Base-by-base conservation (phyloP, 495 filamentous ascomycete genomes). In the Pseudoneurospora amorphoporcata region DNA sequence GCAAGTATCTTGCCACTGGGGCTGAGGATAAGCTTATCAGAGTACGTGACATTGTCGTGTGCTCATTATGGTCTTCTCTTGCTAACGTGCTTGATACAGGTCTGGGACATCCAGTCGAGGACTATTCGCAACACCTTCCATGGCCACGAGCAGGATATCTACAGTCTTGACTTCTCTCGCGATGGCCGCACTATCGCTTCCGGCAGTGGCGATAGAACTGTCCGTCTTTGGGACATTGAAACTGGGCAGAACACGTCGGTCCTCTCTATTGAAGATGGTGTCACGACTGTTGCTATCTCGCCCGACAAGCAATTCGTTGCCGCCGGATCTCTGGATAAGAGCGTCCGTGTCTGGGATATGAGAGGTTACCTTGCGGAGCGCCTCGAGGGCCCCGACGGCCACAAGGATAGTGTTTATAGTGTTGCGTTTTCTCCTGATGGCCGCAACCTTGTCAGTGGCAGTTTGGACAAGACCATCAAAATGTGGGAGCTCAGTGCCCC, bases 381-480 rank as follows among this genome's bases (percentile, higher is more conserved):
- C 68, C 87, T 96, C 37, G 93, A 97, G 77, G 94, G 92, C 35
- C 87, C 89, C 7, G 93, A 96, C 75, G 93, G 93, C 38, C 93
- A 96, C 84, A 93, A 93, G 79, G 93, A 96, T 75, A 94, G 91
- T 75, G 93, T 97, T n/a, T 97, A 97, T 78, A 93, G 90, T 47
- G 93, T 97, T 68, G 93, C 93, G 3, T 97, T 97, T 79, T 92
- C 93, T 38, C 93, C 93, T 37, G 94, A 93, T 74, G 92, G 93
- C 69, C 90, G 91, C 72, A 92, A 94, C 75, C 88, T 97, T 69
- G 92, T 97, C 78, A 94, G 91, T 78, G 93, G 93, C 72, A 94
- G 91, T 87, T 84, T 97, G 74, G 93, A 97, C 80, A 95, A 94
- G 86, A 95, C 93, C 3, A 97, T 97, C 84, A 97, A 97, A 86